Evolutionary conservation across 2,329 filamentous ascomycete genomes (phyloP), one percentile per base, ranked within the genome.

Genomic region (Colletotrichum liaoningense): DNA sequence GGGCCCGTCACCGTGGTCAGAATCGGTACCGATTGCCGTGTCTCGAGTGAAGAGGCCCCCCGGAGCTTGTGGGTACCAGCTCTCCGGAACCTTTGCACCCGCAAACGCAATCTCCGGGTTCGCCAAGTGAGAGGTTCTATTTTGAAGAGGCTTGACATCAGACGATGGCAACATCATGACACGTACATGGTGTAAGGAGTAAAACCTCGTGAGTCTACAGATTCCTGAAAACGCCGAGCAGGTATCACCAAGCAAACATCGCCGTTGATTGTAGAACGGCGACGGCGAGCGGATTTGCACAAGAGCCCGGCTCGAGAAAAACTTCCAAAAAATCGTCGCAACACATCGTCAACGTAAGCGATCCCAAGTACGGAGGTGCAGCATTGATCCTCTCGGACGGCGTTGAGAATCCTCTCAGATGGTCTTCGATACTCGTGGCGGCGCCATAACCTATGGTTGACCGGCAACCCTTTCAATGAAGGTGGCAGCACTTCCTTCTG

Each of bases 401-500:
- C 19, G 46, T 60, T 42, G 49, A 59, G 42, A 22, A 49, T 49
- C 42, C 42, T 11, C 7, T 11, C 42, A 49, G 42, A 49, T 4
- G 19, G 42, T 22, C 42, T n/a, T 49, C 42, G 42, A 49, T 42
- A 70, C 67, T 57, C 46, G 70, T 70, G 70, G 70, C 60, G 67
- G 55, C 70, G 67, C 70, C 70, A 64, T 69, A 62, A 35, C 38
- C 46, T 49, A 26, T 38, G 26, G 70, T 70, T 56, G 67, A 42
- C 56, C 56, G 56, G 67, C 71, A 71, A 73, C 67, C 42, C 42
- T 49, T 7, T 49, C 19, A 19, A 49, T n/a, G 2, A 22, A 49
- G 42, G 42, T 49, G 42, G 19, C 42, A 46, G 42, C 42, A 46
- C 42, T n/a, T 46, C 16, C 28, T 28, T 64, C n/a, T 38, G 42